Base-by-base conservation (phyloP, 1,139 yeast species). In the Meyerozyma elateridarum region DNA sequence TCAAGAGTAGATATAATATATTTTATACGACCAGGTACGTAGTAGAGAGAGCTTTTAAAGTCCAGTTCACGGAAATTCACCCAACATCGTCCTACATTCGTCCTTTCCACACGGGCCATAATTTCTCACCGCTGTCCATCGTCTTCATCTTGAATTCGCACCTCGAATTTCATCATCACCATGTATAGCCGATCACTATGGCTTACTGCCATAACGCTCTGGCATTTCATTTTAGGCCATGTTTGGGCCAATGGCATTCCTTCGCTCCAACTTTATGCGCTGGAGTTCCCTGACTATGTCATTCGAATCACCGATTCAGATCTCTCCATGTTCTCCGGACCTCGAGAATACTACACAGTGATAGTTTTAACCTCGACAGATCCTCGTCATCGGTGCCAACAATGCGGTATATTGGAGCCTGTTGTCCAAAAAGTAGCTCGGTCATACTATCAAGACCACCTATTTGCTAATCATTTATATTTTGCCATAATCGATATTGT, bases 401-500 rank as follows among this genome's bases (percentile, higher is more conserved):
- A 60, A 21, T 76, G 83, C 42, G 37, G 36, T 7, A 57, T 51
- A 9, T 60, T 76, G 36, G 61, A 61, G 25, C 59, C 61, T 0
- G 52, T 67, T 5, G 56, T 65, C 31, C 48, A 61, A 4, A 48
- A 51, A 26, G 74, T 73, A 1, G 60, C 78, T 1, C 45, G 44
- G 2, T 56, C 74, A 2, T 74, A 77, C 57, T 50, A 55, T 30
- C 35, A 45, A 3, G 73, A 76, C 38, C 61, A 73, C 40, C 60
- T 65, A 2, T 52, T 52, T 5, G 40, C 59, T 20, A 50, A 61
- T 35, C 51, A 57, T 22, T 56, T 76, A 6, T 64, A 64, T 40
- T 75, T 80, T 45, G 59, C 66, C 18, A 59, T 60, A 29, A 65
- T 75, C 9, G 89, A 82, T 41, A 68, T 76, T 15, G 50, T 54